A percentile compares a stretch with the other conserved stretches of the same genome.
These are phyloP conservation scores for Penicillium verrucosum DNA, from an alignment of 2,329 filamentous ascomycete species.

Conservation along the genomic window DNA sequence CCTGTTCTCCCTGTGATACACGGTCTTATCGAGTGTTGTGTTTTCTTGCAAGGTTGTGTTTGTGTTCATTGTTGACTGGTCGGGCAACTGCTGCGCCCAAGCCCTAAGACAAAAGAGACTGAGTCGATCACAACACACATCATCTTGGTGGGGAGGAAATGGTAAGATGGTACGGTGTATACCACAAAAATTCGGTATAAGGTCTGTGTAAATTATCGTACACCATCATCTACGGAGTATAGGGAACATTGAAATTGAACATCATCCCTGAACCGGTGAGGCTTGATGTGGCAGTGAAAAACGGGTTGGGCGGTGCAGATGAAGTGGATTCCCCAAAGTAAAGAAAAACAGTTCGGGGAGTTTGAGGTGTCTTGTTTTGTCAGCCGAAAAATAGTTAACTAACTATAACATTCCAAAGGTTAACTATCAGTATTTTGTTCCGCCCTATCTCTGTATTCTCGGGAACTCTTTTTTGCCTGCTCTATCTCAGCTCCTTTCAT, in stretches of 20 bases:
- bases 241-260: background rate
- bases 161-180: background rate
- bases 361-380: slow-evolving; percentile 22
- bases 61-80: slow-evolving; percentile 11
- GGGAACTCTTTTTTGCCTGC: background rate
- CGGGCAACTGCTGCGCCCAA: slow-evolving; percentile 16
- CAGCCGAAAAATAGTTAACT: background rate
- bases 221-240: slow-evolving; percentile 7
- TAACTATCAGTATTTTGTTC: background rate
- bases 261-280: slow-evolving; percentile 20
- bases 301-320: slow-evolving; percentile 30
- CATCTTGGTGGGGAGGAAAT: slow-evolving; percentile 6
- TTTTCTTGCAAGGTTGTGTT: background rate
- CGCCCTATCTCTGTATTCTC: background rate
- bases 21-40: slow-evolving; percentile 1
- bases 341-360: slow-evolving; percentile 16
- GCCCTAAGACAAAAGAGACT: slow-evolving; percentile 6
- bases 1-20: slow-evolving; percentile 16
- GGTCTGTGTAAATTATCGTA: background rate
- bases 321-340: slow-evolving; percentile 13
- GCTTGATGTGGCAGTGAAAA: slow-evolving; percentile 35
- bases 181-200: slow-evolving; percentile 4
- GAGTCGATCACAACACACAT: slow-evolving; percentile 22
- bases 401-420: background rate
- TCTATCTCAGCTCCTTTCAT: background rate